Conservation (phyloP, 768 basidiomycete genomes). For the Lactarius trivialis region DNA sequence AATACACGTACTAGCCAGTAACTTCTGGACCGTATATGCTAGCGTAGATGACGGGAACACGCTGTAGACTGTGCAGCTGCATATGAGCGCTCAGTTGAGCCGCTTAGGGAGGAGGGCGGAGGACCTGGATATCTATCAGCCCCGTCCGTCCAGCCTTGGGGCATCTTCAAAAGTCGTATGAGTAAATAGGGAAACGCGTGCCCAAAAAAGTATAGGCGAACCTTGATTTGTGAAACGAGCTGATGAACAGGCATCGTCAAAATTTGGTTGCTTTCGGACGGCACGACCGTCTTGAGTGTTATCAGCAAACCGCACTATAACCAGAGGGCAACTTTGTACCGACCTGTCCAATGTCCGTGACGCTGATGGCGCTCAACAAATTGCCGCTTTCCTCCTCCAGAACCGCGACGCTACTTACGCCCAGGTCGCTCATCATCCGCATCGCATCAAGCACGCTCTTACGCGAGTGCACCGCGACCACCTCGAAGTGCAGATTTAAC, state of each 20-base stretch:
- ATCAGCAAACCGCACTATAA: not conserved
- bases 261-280: constrained; percentile 74
- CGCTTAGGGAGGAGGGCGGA: not conserved
- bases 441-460: constrained; percentile 72
- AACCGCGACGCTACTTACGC: constrained; percentile 78
- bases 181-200: not conserved
- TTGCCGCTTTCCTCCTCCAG: constrained; percentile 57
- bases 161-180: constrained; percentile 21
- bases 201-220: constrained; percentile 24
- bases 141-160: constrained; percentile 74
- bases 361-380: constrained; percentile 70
- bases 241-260: constrained; percentile 60
- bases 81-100: not conserved
- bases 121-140: constrained; percentile 72
- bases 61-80: constrained; percentile 53
- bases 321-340: not conserved
- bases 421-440: constrained; percentile 79
- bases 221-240: constrained; percentile 70
- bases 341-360: constrained; percentile 77
- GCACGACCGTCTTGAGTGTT: constrained; percentile 56
- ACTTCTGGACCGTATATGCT: constrained; percentile 68
- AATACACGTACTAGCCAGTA: constrained; percentile 66
- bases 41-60: constrained; percentile 59
- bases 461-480: constrained; percentile 55
- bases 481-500: constrained; percentile 52